Evolutionary conservation across 768 basidiomycete species (phyloP).

Genomic region (Terana coerulea): DNA sequence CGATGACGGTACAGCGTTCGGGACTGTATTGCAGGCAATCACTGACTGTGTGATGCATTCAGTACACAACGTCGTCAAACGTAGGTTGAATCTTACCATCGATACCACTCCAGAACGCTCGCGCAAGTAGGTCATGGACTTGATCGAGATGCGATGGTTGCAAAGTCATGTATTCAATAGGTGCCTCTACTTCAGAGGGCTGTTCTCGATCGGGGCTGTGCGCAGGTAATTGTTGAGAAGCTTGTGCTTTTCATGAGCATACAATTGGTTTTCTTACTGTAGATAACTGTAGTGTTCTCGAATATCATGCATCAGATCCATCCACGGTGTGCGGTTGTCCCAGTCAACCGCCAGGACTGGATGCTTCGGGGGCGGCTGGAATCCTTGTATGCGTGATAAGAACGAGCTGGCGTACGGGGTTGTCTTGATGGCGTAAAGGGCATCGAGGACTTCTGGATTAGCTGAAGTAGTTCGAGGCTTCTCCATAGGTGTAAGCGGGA

Average conservation of each 20-base stretch:
- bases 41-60: slow-evolving; percentile 43
- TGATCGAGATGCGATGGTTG: slow-evolving; percentile 58
- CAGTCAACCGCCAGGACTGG: slow-evolving; percentile 62
- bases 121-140: slow-evolving; percentile 64
- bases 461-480: slow-evolving; percentile 16
- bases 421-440: slow-evolving; percentile 51
- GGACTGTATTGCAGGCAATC: slow-evolving; percentile 68
- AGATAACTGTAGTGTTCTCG: slow-evolving; percentile 57
- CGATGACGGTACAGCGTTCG: slow-evolving; percentile 73
- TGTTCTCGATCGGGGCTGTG: slow-evolving; percentile 53
- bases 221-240: neutral
- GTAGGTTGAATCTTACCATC: slow-evolving; percentile 44
- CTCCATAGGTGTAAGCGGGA: neutral
- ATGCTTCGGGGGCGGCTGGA: slow-evolving; percentile 22
- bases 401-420: slow-evolving; percentile 69
- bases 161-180: slow-evolving; percentile 63
- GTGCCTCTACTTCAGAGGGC: slow-evolving; percentile 38
- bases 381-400: slow-evolving; percentile 56
- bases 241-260: too few relatives aligned
- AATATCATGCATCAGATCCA: slow-evolving; percentile 69
- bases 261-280: slow-evolving; percentile 46
- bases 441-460: slow-evolving; percentile 40
- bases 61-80: slow-evolving; percentile 9
- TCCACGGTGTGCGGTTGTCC: slow-evolving; percentile 72
- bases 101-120: slow-evolving; percentile 76